Conservation (phyloP, 169 alveolate genomes). For the Blepharisma undulans region DNA sequence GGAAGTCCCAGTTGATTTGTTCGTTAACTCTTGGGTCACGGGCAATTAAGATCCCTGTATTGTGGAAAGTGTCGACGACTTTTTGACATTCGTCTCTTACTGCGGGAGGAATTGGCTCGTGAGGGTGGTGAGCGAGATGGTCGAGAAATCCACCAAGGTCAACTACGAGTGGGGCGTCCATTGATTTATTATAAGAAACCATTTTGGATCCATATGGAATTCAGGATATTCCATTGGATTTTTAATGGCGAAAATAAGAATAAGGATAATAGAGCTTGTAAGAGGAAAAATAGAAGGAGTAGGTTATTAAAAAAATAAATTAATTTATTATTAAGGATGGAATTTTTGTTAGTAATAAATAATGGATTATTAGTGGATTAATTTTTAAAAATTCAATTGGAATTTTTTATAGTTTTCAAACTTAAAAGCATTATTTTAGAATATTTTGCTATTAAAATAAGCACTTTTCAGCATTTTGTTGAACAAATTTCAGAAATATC, state of each 20-base stretch:
- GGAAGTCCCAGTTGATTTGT: conserved; percentile 66
- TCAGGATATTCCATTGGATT: background rate
- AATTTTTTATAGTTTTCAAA: background rate
- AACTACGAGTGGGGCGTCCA: conserved; percentile 32
- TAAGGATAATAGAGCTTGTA: background rate
- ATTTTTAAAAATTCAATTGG: background rate
- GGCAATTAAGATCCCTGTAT: conserved; percentile 67
- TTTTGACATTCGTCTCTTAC: background rate
- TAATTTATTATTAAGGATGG: background rate
- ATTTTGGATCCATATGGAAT: background rate
- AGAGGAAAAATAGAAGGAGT: background rate
- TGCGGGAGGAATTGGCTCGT: background rate
- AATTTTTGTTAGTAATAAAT: background rate
- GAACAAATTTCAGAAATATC: background rate
- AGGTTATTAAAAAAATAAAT: background rate
- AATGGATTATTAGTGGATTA: background rate
- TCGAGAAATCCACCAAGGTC: conserved; percentile 12
- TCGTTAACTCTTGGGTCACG: conserved; percentile 78
- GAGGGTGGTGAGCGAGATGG: background rate
- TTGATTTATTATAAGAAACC: background rate
- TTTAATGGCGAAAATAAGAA: background rate
- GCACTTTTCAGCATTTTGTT: background rate
- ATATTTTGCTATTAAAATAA: background rate
- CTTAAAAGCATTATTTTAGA: no score
- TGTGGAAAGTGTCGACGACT: conserved; percentile 46